These are phyloP conservation scores for Fusarium begoniae DNA, from an alignment of 2,329 filamentous ascomycete genomes.

Conservation along the genomic window DNA sequence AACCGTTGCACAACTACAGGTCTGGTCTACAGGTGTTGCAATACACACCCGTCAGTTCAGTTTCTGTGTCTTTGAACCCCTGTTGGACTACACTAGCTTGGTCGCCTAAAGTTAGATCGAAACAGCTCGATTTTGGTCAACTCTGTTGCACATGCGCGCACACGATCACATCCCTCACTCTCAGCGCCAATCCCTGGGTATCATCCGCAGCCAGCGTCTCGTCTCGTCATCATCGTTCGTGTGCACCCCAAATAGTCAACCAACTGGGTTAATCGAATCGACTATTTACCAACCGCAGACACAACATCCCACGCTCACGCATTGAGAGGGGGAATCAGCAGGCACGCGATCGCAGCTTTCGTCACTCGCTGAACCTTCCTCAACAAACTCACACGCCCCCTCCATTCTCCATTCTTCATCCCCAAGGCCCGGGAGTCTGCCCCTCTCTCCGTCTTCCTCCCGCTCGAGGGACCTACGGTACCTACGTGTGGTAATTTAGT, in stretches of 20 bases:
- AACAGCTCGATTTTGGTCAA: constrained; percentile 26
- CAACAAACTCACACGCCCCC: constrained; percentile 36
- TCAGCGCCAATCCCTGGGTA: constrained; percentile 19
- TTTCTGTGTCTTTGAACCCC: constrained; percentile 22
- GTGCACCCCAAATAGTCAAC: constrained; percentile 11
- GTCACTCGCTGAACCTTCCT: constrained; percentile 24
- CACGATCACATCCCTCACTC: constrained; percentile 31
- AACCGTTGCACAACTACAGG: constrained; percentile 4
- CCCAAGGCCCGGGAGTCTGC: constrained; percentile 32
- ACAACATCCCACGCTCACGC: constrained; percentile 36
- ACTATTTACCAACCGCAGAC: constrained; percentile 19
- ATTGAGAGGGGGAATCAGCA: constrained; percentile 22
- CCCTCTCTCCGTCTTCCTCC: constrained; percentile 33
- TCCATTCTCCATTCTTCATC: constrained; percentile 35
- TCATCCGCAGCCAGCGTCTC: constrained; percentile 17
- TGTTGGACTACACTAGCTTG: constrained; percentile 23
- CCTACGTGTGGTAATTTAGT: constrained; percentile 4
- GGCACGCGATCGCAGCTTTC: constrained; percentile 42
- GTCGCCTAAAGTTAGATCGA: constrained; percentile 34
- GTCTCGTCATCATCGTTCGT: constrained; percentile 19
- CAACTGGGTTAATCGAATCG: constrained; percentile 11
- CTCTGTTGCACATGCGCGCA: constrained; percentile 26
- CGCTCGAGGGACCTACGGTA: constrained; percentile 11
- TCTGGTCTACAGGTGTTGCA: too few relatives aligned
- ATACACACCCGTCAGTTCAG: constrained; percentile 3